Conservation (phyloP, 257 asterid species). For the Datura wrightii region DNA sequence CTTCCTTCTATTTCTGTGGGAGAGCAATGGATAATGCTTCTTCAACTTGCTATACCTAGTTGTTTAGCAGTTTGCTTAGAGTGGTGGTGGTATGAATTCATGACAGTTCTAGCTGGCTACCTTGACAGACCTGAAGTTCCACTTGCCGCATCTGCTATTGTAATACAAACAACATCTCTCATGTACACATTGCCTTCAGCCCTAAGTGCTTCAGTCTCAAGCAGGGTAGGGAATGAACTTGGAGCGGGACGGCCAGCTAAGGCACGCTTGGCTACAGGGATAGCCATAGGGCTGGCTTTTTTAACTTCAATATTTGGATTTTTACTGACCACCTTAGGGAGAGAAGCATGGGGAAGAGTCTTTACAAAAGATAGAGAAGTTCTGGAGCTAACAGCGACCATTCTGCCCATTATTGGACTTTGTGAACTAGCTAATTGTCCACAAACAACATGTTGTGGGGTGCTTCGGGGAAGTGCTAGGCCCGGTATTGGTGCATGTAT, state of each 20-base stretch:
- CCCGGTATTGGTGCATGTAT: conserved; percentile 76
- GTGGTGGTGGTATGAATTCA: conserved; percentile 99
- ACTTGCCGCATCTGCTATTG: conserved; percentile 88
- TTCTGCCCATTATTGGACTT: conserved; percentile 82
- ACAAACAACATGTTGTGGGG: conserved; percentile 92
- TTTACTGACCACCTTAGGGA: conserved; percentile 69
- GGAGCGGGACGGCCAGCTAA: conserved; percentile 84
- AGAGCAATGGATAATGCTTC: conserved; percentile 74
- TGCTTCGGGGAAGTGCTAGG: conserved; percentile 86
- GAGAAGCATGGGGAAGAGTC: conserved; percentile 72
- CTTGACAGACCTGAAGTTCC: conserved; percentile 77
- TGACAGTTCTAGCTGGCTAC: conserved; percentile 89
- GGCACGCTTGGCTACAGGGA: conserved; percentile 76
- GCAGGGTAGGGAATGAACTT: conserved; percentile 88
- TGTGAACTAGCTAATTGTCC: conserved; percentile 98
- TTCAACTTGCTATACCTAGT: conserved; percentile 72
- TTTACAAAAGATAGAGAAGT: conserved; percentile 77
- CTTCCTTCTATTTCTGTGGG: conserved; percentile 50
- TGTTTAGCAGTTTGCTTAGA: conserved; percentile 88
- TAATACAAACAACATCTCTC: conserved; percentile 93
- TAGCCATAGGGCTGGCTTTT: conserved; percentile 73
- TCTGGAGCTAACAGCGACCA: conserved; percentile 66
- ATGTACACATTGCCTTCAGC: conserved; percentile 97
- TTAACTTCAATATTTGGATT: conserved; percentile 66
- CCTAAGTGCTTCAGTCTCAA: conserved; percentile 78